Conservation (phyloP, 495 filamentous ascomycete genomes). For the Penicillium odoratum region DNA sequence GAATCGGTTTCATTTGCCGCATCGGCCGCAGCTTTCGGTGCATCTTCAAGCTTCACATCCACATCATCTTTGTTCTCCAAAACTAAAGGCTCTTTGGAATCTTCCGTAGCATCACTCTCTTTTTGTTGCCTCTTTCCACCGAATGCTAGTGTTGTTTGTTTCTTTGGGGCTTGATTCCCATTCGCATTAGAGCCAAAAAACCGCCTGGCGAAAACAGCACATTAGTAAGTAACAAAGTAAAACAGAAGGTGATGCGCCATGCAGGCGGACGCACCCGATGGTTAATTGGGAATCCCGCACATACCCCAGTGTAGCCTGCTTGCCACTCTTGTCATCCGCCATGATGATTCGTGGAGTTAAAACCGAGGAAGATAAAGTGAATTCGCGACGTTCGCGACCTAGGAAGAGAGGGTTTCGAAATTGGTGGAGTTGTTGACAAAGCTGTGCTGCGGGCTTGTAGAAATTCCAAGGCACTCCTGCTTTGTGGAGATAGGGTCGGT, state of each 20-base stretch:
- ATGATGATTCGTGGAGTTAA: constrained; percentile 23
- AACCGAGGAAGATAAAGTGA: background rate
- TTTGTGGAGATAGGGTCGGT: constrained; percentile 8
- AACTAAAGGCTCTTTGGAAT: constrained; percentile 9
- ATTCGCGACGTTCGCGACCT: background rate
- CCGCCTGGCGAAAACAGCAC: constrained; percentile 25
- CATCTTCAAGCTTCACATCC: constrained; percentile 35
- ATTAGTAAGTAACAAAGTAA: background rate
- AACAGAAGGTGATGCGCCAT: background rate
- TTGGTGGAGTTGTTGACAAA: background rate
- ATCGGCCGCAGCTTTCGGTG: constrained; percentile 10
- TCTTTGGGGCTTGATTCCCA: constrained; percentile 48
- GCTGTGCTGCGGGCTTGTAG: background rate
- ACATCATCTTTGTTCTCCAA: constrained; percentile 41
- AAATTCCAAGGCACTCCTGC: background rate
- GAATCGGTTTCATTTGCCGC: constrained; percentile 9
- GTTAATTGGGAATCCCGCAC: constrained; percentile 78
- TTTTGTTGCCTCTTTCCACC: constrained; percentile 39
- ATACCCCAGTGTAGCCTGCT: constrained; percentile 94
- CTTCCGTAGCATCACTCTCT: constrained; percentile 21
- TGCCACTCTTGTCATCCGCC: constrained; percentile 48
- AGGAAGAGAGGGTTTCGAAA: background rate
- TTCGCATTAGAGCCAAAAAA: constrained; percentile 47
- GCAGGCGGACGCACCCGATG: constrained; percentile 67
- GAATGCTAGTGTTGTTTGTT: constrained; percentile 76